Evolutionary conservation across 139 green algal species (phyloP).

Genomic region (Diplosphaera chodatii): DNA sequence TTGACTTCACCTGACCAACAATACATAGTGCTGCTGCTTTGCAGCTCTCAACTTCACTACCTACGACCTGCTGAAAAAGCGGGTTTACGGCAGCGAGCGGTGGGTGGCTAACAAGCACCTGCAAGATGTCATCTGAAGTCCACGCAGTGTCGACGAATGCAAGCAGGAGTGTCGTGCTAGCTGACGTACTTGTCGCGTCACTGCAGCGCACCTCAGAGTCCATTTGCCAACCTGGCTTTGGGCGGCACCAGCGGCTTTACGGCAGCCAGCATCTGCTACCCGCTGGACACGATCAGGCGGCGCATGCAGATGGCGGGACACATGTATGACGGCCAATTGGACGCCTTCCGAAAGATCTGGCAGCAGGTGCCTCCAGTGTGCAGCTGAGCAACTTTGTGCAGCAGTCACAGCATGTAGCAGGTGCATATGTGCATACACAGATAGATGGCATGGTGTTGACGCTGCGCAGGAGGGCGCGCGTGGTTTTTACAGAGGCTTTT

Average conservation of each 20-base stretch:
- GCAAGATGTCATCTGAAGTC: no score
- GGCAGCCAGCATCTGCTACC: constrained; percentile 78
- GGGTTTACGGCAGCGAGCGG: constrained; percentile 54
- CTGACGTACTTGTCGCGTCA: no score
- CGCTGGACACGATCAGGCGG: constrained; percentile 84
- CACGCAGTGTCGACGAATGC: no score
- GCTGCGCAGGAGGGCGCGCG: constrained; percentile 63
- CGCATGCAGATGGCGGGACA: constrained; percentile 85
- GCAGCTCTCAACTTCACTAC: constrained; percentile 90
- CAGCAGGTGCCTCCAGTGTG: constrained; percentile 54
- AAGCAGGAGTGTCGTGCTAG: no score
- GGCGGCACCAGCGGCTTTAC: constrained; percentile 65
- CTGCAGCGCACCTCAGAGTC: constrained; percentile 33
- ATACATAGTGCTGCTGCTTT: no score
- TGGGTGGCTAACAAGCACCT: no score
- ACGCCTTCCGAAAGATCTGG: constrained; percentile 36
- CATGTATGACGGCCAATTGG: constrained; percentile 50
- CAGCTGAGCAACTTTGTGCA: no score
- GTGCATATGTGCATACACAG: no score
- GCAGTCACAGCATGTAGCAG: no score
- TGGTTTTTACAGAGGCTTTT: constrained; percentile 88
- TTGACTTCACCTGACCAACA: no score
- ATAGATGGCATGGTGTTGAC: no score
- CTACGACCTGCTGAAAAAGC: constrained; percentile 83
- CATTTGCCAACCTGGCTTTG: constrained; percentile 64